A percentile compares a stretch with the other conserved stretches of the same genome.
These are phyloP conservation scores for Dryas octopetala DNA, from an alignment of 306 rosid genomes.

Conservation along the genomic window DNA sequence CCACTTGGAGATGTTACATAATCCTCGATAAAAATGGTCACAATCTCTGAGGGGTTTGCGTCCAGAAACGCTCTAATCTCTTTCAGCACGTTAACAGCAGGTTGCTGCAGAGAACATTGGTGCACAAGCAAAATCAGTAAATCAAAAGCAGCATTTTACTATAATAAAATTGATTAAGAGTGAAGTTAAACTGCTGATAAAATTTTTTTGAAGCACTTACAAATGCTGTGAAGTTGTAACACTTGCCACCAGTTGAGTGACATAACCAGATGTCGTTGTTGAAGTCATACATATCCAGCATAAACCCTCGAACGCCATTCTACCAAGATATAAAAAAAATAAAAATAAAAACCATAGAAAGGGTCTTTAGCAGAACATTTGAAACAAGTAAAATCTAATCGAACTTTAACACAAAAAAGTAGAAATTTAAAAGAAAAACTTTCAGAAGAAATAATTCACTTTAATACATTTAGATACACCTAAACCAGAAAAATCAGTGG, in stretches of 20 bases:
- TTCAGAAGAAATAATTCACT: background rate
- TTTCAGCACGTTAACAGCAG: conserved; percentile 63
- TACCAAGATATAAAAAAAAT: conserved; percentile 17
- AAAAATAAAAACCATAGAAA: background rate
- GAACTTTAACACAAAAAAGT: background rate
- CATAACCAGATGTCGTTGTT: conserved; percentile 74
- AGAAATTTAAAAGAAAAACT: background rate
- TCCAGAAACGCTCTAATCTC: conserved; percentile 65
- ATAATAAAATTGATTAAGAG: background rate
- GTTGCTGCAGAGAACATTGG: conserved; percentile 52
- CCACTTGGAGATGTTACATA: conserved; percentile 70
- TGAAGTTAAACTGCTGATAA: background rate
- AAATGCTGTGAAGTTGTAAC: conserved; percentile 72
- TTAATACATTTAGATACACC: background rate
- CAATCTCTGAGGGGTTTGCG: conserved; percentile 67
- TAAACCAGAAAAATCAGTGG: background rate
- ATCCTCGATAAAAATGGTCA: conserved; percentile 91
- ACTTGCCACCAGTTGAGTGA: conserved; percentile 64
- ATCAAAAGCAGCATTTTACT: background rate
- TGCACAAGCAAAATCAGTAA: conserved; percentile 9
- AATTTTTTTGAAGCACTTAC: conserved; percentile 50
- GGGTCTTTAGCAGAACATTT: background rate
- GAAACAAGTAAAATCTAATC: background rate
- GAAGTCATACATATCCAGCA: conserved; percentile 95
- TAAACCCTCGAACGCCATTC: conserved; percentile 90